phyloP scores from a whole-genome alignment of 1,139 yeast species.

The Barnettozyma hawaiiensis region DNA sequence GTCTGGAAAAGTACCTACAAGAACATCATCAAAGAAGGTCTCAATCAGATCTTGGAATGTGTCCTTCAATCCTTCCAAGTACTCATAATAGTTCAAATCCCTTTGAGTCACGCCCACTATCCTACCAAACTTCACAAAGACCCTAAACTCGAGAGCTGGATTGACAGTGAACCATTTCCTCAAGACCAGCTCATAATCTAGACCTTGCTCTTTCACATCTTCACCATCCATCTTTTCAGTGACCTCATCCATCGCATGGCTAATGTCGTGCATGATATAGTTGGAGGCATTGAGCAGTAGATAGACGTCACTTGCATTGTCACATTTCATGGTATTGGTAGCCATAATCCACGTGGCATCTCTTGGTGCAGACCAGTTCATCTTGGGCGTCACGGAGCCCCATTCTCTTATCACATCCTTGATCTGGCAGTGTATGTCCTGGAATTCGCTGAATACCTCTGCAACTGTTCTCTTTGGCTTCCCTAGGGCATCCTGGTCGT shows the following conservation, averaged over 20 bases:
- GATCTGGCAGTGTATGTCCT: conserved; percentile 52
- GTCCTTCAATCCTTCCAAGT: conserved; percentile 44
- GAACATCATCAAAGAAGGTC: conserved; percentile 47
- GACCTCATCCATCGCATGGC: conserved; percentile 55
- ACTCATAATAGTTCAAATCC: conserved; percentile 77
- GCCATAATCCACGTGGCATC: conserved; percentile 92
- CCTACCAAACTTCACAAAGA: conserved; percentile 59
- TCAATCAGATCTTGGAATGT: conserved; percentile 45
- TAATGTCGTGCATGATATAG: conserved; percentile 79
- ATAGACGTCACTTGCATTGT: conserved; percentile 66
- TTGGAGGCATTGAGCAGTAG: conserved; percentile 79
- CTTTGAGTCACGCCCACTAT: conserved; percentile 78
- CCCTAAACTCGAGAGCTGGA: conserved; percentile 87
- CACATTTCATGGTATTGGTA: conserved; percentile 69
- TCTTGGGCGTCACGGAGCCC: conserved; percentile 74
- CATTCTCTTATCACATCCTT: conserved; percentile 37
- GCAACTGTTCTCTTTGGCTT: conserved; percentile 15
- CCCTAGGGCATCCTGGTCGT: too few species aligned
- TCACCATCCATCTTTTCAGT: conserved; percentile 20
- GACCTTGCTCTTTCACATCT: conserved; percentile 21
- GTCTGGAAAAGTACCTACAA: conserved; percentile 49
- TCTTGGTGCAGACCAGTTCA: conserved; percentile 96
- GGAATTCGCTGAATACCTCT: conserved; percentile 49
- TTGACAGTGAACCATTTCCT: conserved; percentile 77
- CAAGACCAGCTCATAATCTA: conserved; percentile 59